Percentiles rank a stretch among this genome's conserved stretches.
These are phyloP conservation scores for Lichenothelia convexa DNA, from an alignment of 495 filamentous ascomycete species.

Conservation along the genomic window DNA sequence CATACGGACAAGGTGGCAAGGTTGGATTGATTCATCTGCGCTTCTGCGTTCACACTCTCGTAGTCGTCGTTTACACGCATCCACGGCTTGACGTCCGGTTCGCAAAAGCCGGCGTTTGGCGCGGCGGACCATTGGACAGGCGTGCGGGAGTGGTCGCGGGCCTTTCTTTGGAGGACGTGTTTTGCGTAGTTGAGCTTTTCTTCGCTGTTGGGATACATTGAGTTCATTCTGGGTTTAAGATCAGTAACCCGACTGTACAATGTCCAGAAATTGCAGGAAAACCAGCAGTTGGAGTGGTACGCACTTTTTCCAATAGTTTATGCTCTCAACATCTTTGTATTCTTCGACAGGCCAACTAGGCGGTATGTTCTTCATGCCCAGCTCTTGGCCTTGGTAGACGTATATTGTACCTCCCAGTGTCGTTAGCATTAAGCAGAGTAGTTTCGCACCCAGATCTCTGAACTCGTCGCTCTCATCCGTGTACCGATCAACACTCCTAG, in stretches of 20 bases:
- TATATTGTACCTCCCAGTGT: slow-evolving; percentile 33
- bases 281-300: too few relatives aligned
- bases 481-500: slow-evolving; percentile 29
- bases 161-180: slow-evolving; percentile 16
- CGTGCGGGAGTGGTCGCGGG: slow-evolving; percentile 22
- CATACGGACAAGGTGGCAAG: slow-evolving; percentile 14
- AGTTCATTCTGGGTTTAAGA: slow-evolving; percentile 6
- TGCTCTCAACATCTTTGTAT: slow-evolving; percentile 33
- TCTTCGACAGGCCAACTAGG: slow-evolving; percentile 29
- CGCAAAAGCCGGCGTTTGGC: slow-evolving; percentile 20
- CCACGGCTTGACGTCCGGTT: slow-evolving; percentile 15
- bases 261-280: too few relatives aligned
- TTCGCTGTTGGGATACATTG: slow-evolving; percentile 12
- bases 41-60: slow-evolving; percentile 15
- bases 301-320: slow-evolving; percentile 32
- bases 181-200: slow-evolving; percentile 11
- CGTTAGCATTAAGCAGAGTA: slow-evolving; percentile 32
- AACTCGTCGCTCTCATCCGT: slow-evolving; percentile 27
- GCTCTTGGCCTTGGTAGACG: slow-evolving; percentile 39
- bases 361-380: slow-evolving; percentile 37
- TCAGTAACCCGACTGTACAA: too few relatives aligned
- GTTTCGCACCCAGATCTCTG: slow-evolving; percentile 29
- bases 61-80: slow-evolving; percentile 25
- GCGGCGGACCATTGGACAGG: slow-evolving; percentile 20
- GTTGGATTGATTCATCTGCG: slow-evolving; percentile 10